A percentile compares a stretch with the other conserved stretches of the same genome.
Conservation (phyloP, 2,329 filamentous ascomycete species). For the Sarocladium strictum region DNA sequence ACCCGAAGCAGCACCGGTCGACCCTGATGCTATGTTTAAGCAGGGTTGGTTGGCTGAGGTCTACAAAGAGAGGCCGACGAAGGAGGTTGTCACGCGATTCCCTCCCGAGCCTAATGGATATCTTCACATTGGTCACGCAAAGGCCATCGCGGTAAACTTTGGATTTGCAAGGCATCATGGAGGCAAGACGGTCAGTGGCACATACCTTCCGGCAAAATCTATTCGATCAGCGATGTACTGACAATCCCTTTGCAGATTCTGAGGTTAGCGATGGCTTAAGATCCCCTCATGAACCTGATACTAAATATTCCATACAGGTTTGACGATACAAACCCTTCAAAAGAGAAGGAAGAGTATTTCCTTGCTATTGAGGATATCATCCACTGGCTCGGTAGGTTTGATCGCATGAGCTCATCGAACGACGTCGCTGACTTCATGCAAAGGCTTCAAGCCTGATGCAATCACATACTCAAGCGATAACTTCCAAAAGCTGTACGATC, state of each 20-base stretch:
- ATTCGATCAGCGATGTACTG: neutral
- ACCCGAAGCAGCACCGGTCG: slow-evolving; percentile 36
- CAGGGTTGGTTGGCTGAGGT: slow-evolving; percentile 70
- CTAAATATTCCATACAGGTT: slow-evolving; percentile 48
- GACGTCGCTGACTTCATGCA: slow-evolving; percentile 77
- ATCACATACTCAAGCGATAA: slow-evolving; percentile 89
- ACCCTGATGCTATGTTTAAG: slow-evolving; percentile 69
- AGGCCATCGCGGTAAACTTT: slow-evolving; percentile 95
- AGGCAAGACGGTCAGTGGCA: slow-evolving; percentile 44
- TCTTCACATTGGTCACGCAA: slow-evolving; percentile 88
- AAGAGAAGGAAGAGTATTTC: slow-evolving; percentile 87
- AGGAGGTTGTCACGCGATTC: slow-evolving; percentile 59
- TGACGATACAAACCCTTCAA: slow-evolving; percentile 93
- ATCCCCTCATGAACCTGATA: neutral
- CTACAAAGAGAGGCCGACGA: slow-evolving; percentile 59
- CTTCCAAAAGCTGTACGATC: slow-evolving; percentile 80
- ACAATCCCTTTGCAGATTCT: slow-evolving; percentile 22
- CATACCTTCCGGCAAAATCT: too few relatives aligned
- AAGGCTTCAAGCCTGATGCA: slow-evolving; percentile 64
- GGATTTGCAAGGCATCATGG: slow-evolving; percentile 83
- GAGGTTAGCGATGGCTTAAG: slow-evolving; percentile 15
- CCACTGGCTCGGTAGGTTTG: slow-evolving; percentile 66
- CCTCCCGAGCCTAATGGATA: slow-evolving; percentile 90
- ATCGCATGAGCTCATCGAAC: slow-evolving; percentile 33
- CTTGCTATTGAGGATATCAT: slow-evolving; percentile 84